Base-by-base conservation (phyloP, 176 grass and related monocot genomes). In the Cenchrus fungigraminus region DNA sequence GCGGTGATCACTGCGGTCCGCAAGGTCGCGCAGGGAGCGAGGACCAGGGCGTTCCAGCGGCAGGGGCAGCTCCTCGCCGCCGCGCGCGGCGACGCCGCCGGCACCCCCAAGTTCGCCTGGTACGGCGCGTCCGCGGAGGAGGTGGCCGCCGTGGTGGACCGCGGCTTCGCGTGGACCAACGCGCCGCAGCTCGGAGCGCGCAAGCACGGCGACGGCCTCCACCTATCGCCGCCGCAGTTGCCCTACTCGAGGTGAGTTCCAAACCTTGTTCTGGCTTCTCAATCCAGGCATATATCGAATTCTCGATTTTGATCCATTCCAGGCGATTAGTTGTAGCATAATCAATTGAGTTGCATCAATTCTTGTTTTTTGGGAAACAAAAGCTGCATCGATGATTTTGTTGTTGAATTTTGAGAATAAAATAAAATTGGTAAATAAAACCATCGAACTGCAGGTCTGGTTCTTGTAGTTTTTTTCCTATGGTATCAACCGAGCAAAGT, bases 171-270 rank as follows among this genome's bases (percentile, higher is more conserved):
- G 1, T 84, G 45, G 47, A 82, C 59, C 1, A 89, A 98, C 65
- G 79, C 59, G 32, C 0, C 9, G 15, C 53, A 61, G 50, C 74
- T 95, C 12, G 93, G 89, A 58, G 9, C 47, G 1, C 46, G 43
- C 43, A 86, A 84, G 1, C 85, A 91, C 60, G 97, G 97, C 44
- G 66, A 94, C 29, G 93, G 97, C 79, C 66, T 98, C 7, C 97
- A 95, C 72, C 91, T 98, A 37, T 87, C 91, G 9, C 85, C 93
- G 55, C 87, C 93, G 19, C 86, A 89, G 75, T 89, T 19, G 74
- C 90, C 91, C 11, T 92, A 59, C n/a, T 2, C 68, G 4, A 95
- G 93, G 96, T 95, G 6, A 84, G 83, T 82, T 85, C 56, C 54
- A 1, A 1, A 56, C 4, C 66, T 53, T 50, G 8, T 72, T 83